phyloP scores from a whole-genome alignment of 805 yeast species.

The Ogataea pilisensis region DNA sequence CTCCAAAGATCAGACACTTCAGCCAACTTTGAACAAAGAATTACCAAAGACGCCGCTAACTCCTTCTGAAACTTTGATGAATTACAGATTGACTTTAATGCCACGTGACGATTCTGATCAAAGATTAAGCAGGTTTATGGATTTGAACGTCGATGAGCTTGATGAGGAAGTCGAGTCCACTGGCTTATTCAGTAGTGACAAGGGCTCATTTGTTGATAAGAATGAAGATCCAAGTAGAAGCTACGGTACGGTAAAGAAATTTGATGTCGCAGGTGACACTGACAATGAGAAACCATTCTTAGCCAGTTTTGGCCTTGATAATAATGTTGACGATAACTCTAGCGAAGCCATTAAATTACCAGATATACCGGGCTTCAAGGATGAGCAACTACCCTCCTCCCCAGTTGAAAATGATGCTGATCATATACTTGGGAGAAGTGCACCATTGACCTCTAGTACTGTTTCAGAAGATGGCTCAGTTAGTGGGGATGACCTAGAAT shows the following conservation, averaged over 20 bases:
- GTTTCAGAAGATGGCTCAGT: too few relatives aligned
- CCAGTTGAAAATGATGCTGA: too few relatives aligned
- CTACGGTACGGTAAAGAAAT: background rate
- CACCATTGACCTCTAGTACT: too few relatives aligned
- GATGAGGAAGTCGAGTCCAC: background rate
- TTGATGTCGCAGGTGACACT: background rate
- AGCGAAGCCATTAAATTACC: too few relatives aligned
- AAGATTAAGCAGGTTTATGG: constrained; percentile 18
- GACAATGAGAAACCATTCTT: background rate
- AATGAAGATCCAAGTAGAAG: background rate
- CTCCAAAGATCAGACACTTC: background rate
- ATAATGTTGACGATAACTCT: too few relatives aligned
- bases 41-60: constrained; percentile 21
- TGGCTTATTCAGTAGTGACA: background rate
- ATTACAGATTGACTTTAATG: constrained; percentile 24
- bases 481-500: too few relatives aligned
- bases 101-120: constrained; percentile 20
- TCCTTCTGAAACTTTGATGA: constrained; percentile 24
- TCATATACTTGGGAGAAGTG: too few relatives aligned
- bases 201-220: background rate
- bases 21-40: constrained; percentile 8
- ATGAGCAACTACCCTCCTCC: too few relatives aligned
- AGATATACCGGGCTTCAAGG: too few relatives aligned
- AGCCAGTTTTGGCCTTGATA: too few relatives aligned
- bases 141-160: constrained; percentile 4